A percentile compares a stretch with the other conserved stretches of the same genome.
Evolutionary conservation across 306 rosid genomes (phyloP).

Genomic region (Quercus mongolica): DNA sequence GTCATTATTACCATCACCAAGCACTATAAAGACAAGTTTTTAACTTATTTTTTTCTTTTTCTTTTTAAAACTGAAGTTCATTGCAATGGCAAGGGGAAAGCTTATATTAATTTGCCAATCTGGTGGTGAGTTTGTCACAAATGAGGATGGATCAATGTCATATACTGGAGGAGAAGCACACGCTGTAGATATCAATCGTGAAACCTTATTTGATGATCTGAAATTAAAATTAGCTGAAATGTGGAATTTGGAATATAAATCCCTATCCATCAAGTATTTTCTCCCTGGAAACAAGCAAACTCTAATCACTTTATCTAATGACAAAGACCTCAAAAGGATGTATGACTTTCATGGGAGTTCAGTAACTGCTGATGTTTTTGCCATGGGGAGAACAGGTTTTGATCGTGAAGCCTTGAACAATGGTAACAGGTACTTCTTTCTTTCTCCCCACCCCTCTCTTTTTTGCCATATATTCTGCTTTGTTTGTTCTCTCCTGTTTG

Average conservation of each 20-base stretch:
- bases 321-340: constrained; percentile 53
- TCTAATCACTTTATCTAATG: constrained; percentile 43
- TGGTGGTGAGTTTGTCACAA: constrained; percentile 36
- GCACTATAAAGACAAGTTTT: neutral
- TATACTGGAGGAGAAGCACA: constrained; percentile 58
- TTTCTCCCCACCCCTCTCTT: neutral
- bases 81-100: constrained; percentile 46
- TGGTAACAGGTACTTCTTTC: constrained; percentile 30
- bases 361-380: constrained; percentile 49
- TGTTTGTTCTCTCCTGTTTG: neutral
- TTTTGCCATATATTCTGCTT: neutral
- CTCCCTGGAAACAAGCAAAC: constrained; percentile 50
- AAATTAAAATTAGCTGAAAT: constrained; percentile 45
- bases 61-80: constrained; percentile 16
- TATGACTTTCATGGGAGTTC: constrained; percentile 42
- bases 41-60: neutral
- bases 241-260: constrained; percentile 34
- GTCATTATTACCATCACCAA: neutral
- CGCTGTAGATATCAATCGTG: constrained; percentile 47
- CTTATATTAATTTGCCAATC: constrained; percentile 57
- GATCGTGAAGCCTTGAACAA: constrained; percentile 24
- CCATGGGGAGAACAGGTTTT: constrained; percentile 37
- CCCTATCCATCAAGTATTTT: constrained; percentile 50
- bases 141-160: constrained; percentile 50
- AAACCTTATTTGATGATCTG: constrained; percentile 42